Conservation (phyloP, 139 green algal species). For the Desmodesmus armatus region DNA sequence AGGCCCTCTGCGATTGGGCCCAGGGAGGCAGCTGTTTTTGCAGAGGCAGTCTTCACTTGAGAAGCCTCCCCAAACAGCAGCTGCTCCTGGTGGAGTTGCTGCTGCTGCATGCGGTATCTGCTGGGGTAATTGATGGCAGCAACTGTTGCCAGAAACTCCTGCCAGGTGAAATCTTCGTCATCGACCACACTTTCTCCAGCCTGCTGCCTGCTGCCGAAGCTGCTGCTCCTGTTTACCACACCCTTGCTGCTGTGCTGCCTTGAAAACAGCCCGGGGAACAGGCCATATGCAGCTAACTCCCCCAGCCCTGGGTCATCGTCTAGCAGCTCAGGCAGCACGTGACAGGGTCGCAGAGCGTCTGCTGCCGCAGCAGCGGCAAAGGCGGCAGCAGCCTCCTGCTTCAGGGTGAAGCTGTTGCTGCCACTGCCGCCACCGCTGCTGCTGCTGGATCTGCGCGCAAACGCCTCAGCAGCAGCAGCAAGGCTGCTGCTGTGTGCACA, state of each 20-base stretch:
- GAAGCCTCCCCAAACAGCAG: neutral
- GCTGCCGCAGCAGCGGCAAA: slow-evolving; percentile 31
- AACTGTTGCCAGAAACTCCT: slow-evolving; percentile 40
- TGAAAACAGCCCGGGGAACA: neutral
- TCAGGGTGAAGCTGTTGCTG: slow-evolving; percentile 2
- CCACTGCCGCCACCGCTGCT: neutral
- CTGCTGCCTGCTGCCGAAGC: slow-evolving; percentile 5
- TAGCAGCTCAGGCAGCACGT: slow-evolving; percentile 15
- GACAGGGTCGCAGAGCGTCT: slow-evolving; percentile 10
- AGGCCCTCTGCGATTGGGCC: slow-evolving; percentile 6
- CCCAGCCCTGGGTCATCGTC: neutral
- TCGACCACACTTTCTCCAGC: no score
- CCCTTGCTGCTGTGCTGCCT: no score
- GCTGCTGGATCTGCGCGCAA: neutral
- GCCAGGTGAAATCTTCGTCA: slow-evolving; percentile 38
- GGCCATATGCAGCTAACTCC: neutral
- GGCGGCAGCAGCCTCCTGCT: slow-evolving; percentile 10
- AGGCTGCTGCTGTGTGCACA: neutral
- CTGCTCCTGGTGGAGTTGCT: slow-evolving; percentile 22
- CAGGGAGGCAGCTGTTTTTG: neutral
- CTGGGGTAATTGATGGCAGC: slow-evolving; percentile 27
- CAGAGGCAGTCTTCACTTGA: neutral
- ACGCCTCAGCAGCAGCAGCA: neutral
- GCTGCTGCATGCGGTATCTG: slow-evolving; percentile 9
- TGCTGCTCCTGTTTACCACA: neutral